A percentile compares a stretch with the other conserved stretches of the same genome.
These are phyloP conservation scores for Coprinopsis marcescibilis DNA, from an alignment of 768 basidiomycete genomes.

Conservation along the genomic window DNA sequence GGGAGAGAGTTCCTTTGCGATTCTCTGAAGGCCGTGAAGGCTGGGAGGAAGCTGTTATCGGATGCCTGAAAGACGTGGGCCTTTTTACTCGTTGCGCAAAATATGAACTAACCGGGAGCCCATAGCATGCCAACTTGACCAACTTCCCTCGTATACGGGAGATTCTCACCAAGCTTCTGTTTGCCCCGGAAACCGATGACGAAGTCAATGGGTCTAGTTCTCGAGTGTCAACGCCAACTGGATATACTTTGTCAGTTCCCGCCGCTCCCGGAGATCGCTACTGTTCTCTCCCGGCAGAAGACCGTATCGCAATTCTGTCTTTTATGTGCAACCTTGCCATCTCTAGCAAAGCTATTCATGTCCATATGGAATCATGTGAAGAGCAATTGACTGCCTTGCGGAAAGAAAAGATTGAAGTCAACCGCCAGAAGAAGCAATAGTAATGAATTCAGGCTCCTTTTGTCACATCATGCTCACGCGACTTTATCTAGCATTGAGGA, in stretches of 20 bases:
- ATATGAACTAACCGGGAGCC: conserved; percentile 3
- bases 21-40: conserved; percentile 71
- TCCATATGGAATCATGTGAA: conserved; percentile 88
- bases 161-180: conserved; percentile 67
- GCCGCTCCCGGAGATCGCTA: conserved; percentile 68
- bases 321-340: conserved; percentile 89
- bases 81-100: conserved; percentile 2
- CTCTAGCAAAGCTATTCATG: conserved; percentile 83
- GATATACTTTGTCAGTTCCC: conserved; percentile 31
- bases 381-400: conserved; percentile 84
- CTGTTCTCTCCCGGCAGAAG: conserved; percentile 60
- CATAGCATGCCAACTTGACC: conserved; percentile 65
- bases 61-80: conserved; percentile 86
- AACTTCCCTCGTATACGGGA: conserved; percentile 71
- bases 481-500: conserved; percentile 54
- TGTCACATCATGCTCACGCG: neutral
- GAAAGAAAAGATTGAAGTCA: conserved; percentile 95
- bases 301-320: conserved; percentile 79
- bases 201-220: conserved; percentile 46
- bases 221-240: conserved; percentile 41
- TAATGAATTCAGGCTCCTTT: conserved; percentile 37
- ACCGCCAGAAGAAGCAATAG: conserved; percentile 84
- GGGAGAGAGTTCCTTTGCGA: conserved; percentile 74
- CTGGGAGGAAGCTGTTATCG: conserved; percentile 90
- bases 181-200: conserved; percentile 50